Conservation (phyloP, 805 yeast genomes). For the Kodamaea restingae region DNA sequence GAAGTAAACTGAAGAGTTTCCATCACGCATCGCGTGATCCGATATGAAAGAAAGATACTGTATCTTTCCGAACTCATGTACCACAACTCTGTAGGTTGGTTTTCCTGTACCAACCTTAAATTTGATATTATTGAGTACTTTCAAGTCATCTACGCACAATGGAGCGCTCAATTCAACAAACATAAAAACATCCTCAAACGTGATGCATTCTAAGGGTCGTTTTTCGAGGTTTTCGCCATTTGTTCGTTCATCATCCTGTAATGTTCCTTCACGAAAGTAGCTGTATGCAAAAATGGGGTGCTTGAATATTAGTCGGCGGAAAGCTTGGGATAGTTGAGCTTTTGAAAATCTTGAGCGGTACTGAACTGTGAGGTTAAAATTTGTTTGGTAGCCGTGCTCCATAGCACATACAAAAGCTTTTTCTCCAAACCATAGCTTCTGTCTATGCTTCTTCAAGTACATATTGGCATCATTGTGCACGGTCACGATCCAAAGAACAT, state of each 20-base stretch:
- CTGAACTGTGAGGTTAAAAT: constrained; percentile 7
- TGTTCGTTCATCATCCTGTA: constrained; percentile 5
- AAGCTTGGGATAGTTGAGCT: constrained; percentile 8
- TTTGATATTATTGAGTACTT: constrained; percentile 4
- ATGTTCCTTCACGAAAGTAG: constrained; percentile 6
- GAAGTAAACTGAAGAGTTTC: constrained; percentile 7
- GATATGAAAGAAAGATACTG: constrained; percentile 7
- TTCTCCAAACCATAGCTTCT: constrained; percentile 8
- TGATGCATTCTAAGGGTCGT: constrained; percentile 3
- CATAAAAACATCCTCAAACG: constrained; percentile 7
- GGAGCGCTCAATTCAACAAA: constrained; percentile 1
- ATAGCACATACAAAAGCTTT: constrained; percentile 8
- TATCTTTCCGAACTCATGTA: constrained; percentile 5
- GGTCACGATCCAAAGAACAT: background rate
- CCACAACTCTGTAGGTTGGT: constrained; percentile 6
- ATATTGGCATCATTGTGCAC: background rate
- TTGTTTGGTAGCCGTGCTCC: constrained; percentile 8
- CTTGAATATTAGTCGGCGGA: constrained; percentile 5
- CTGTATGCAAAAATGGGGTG: constrained; percentile 8
- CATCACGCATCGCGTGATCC: constrained; percentile 8
- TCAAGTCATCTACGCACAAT: background rate
- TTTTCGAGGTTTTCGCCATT: constrained; percentile 7
- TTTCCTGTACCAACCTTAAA: constrained; percentile 3
- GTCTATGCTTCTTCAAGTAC: constrained; percentile 4
- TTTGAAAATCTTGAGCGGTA: constrained; percentile 1